These are phyloP conservation scores for Pythium dissimile DNA, from an alignment of 352 stramenopile species.

Conservation along the genomic window DNA sequence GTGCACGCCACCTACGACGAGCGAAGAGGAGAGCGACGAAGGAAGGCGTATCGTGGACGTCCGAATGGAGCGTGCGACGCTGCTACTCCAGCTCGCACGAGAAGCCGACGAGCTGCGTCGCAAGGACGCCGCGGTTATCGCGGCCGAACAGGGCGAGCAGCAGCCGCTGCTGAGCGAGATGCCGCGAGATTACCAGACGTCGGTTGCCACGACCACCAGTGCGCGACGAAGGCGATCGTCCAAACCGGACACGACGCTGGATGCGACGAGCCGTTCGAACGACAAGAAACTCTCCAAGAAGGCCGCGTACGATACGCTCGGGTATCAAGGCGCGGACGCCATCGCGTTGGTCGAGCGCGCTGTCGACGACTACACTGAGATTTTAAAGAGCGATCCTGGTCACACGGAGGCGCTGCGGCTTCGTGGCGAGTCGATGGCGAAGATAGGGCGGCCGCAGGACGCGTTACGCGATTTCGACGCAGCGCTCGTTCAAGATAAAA, in stretches of 20 bases:
- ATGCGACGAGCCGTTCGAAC: not conserved
- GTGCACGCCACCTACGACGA: not conserved
- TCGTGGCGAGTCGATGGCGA: constrained; percentile 42
- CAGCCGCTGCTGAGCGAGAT: constrained; percentile 17
- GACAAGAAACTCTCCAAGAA: constrained; percentile 1
- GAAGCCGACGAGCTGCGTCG: constrained; percentile 43
- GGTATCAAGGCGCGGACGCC: constrained; percentile 31
- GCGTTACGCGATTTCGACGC: constrained; percentile 48
- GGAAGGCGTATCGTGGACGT: constrained; percentile 40
- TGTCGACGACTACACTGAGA: constrained; percentile 54
- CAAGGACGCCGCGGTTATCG: constrained; percentile 42
- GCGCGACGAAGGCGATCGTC: not conserved
- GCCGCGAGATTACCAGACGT: constrained; percentile 13
- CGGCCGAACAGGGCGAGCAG: constrained; percentile 43
- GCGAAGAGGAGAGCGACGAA: constrained; percentile 5
- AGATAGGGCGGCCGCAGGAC: constrained; percentile 50
- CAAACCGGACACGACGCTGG: not conserved
- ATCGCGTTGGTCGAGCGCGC: constrained; percentile 45
- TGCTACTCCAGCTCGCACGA: constrained; percentile 48
- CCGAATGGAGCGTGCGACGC: constrained; percentile 50
- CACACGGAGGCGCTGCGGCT: constrained; percentile 42
- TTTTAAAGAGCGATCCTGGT: constrained; percentile 41
- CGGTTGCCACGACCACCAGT: not conserved
- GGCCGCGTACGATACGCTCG: constrained; percentile 3
- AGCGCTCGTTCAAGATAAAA: constrained; percentile 38